Percentiles rank a stretch among this genome's conserved stretches.
Evolutionary conservation across 331 rosid species (phyloP).

Genomic region (Erythrophleum ivorense): DNA sequence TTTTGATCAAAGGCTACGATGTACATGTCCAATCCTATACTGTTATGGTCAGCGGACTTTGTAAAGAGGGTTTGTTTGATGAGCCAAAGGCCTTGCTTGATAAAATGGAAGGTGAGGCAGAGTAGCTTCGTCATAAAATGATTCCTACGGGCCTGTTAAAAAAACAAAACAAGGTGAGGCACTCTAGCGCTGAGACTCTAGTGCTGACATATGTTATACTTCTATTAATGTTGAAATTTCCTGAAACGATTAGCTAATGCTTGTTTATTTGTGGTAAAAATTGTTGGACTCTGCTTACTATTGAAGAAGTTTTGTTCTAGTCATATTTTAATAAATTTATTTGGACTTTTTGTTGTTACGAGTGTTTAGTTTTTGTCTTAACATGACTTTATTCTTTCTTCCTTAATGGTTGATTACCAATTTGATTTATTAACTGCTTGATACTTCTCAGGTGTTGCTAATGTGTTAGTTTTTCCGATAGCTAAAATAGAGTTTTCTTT

Average conservation of each 20-base stretch:
- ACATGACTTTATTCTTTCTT: not conserved
- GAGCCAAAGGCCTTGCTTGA: not conserved
- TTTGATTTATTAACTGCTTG: not conserved
- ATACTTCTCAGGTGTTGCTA: not conserved
- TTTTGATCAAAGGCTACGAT: not conserved
- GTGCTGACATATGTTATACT: not conserved
- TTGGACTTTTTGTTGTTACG: too few relatives aligned
- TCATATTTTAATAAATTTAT: not conserved
- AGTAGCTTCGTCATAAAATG: not conserved
- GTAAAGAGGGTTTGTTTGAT: not conserved
- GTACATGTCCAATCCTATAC: not conserved
- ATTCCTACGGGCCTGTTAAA: not conserved
- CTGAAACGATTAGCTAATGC: not conserved
- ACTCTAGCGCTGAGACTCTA: not conserved
- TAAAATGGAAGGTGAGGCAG: slow-evolving; percentile 1
- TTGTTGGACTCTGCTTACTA: too few relatives aligned
- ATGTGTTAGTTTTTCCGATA: not conserved
- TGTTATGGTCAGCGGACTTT: slow-evolving; percentile 2
- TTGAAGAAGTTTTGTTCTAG: not conserved
- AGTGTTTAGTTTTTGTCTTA: not conserved
- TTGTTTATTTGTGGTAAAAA: not conserved
- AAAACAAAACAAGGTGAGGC: not conserved
- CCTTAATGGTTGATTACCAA: not conserved
- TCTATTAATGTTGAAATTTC: not conserved
- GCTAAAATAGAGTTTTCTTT: not conserved